Conservation (phyloP, 2,329 filamentous ascomycete species). For the Stagonosporopsis cucurbitacearum region DNA sequence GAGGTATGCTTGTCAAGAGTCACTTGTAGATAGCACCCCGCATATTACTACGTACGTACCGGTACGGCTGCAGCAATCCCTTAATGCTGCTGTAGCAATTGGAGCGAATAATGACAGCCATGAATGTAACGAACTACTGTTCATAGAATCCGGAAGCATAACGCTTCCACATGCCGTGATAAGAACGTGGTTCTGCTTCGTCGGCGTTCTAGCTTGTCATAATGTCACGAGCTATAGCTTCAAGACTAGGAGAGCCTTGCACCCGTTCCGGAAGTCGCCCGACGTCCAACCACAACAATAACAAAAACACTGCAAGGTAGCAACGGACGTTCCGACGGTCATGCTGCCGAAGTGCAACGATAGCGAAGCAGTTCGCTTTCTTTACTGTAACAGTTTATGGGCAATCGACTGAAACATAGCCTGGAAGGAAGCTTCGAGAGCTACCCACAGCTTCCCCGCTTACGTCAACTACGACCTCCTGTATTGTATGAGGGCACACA, state of each 20-base stretch:
- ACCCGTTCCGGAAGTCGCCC: slow-evolving; percentile 22
- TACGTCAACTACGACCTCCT: slow-evolving; percentile 13
- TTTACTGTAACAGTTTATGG: slow-evolving; percentile 18
- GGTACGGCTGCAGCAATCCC: background rate
- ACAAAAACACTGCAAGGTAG: slow-evolving; percentile 33
- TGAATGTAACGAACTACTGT: background rate
- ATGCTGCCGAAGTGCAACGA: slow-evolving; percentile 20
- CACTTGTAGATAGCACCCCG: slow-evolving; percentile 30
- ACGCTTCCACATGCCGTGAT: background rate
- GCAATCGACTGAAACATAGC: slow-evolving; percentile 24
- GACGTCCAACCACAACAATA: slow-evolving; percentile 26
- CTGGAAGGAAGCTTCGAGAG: slow-evolving; percentile 7
- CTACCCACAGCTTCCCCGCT: slow-evolving; percentile 33
- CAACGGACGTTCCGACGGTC: slow-evolving; percentile 22
- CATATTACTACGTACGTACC: too few relatives aligned
- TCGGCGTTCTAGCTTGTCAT: background rate
- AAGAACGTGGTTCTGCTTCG: background rate
- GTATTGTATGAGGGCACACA: background rate
- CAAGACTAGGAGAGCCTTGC: slow-evolving; percentile 19
- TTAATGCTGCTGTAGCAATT: background rate
- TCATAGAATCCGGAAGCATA: background rate
- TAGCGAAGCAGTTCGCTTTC: slow-evolving; percentile 22
- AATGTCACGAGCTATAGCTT: slow-evolving; percentile 3
- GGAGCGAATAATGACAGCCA: slow-evolving; percentile 9
- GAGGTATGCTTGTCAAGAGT: slow-evolving; percentile 64